Evolutionary conservation across 306 rosid species (phyloP), one percentile per base, ranked within the genome.

Genomic region (Comarum palustre): DNA sequence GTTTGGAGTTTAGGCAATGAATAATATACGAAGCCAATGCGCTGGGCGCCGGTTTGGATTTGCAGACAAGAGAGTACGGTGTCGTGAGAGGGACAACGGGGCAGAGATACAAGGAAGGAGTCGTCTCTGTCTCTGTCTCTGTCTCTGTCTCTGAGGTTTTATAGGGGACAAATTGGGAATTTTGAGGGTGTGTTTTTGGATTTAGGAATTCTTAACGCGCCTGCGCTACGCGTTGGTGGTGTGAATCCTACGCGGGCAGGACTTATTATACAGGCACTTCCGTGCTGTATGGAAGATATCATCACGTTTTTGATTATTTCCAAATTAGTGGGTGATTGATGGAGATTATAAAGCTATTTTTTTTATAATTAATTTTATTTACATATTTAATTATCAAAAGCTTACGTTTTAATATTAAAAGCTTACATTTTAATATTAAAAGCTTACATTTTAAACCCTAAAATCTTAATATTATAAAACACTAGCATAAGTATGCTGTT

Each of bases 101-200:
- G 43, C 13, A 61, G 66, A 61, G 66, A 32, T 0, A 61, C 1
- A 24, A 24, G 15, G 19, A 25, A 61, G 43, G 42, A 32, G 42
- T 6, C 41, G 12, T 32, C 39, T 36, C 8, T 36, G 39, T 36
- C 39, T 36, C 1, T 36, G 39, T 36, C 6, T 36, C 6, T 36
- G n/a, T 57, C 19, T 57, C 8, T 27, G 64, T 25, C 1, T 25
- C 8, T 46, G 24, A 66, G 64, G 45, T 72, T 16, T 62, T 51
- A 22, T 0, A 1, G 24, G 54, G 77, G 78, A 48, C 57, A 24
- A 10, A 68, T 73, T 68, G 76, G 83, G 73, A 77, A 81, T 66
- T 64, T 32, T 24, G 12, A 20, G 73, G 29, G 43, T 64, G 66
- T 54, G 55, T 57, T 22, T 59, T 11, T 11, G 58, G 57, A 46